Percentiles rank a stretch among this genome's conserved stretches.
Conservation (phyloP, 2,329 filamentous ascomycete genomes). For the Fusarium fujikuroi region DNA sequence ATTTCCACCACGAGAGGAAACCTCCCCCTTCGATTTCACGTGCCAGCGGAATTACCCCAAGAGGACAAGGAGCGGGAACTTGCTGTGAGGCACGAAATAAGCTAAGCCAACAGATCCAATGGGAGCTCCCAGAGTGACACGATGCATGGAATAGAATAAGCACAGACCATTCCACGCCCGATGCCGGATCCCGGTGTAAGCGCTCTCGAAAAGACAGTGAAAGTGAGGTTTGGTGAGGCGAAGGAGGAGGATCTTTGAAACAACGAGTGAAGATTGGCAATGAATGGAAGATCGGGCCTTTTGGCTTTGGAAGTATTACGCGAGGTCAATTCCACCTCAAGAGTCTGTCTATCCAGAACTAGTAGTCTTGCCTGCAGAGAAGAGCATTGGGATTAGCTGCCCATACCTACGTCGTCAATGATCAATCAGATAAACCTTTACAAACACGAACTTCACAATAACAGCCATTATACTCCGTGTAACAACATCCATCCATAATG, state of each 20-base stretch:
- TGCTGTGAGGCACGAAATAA: conserved; percentile 25
- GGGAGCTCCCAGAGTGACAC: neutral
- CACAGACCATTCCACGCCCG: conserved; percentile 15
- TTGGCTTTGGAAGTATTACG: conserved; percentile 7
- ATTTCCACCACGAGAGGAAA: conserved; percentile 3
- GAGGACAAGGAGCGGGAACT: conserved; percentile 8
- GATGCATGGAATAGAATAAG: conserved; percentile 5
- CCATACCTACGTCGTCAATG: neutral
- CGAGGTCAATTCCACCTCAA: neutral
- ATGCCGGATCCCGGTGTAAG: conserved; percentile 39
- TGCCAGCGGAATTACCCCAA: conserved; percentile 18
- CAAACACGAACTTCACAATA: neutral
- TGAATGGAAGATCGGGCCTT: conserved; percentile 4
- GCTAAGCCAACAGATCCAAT: conserved; percentile 30
- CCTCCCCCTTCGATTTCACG: conserved; percentile 32
- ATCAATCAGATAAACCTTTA: neutral
- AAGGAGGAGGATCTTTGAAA: conserved; percentile 1
- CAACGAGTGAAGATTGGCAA: neutral
- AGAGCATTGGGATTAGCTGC: neutral
- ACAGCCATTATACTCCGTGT: neutral
- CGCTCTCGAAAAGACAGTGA: neutral
- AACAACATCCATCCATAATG: neutral
- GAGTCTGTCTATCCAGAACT: neutral
- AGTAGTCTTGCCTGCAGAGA: neutral
- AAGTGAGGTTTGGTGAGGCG: neutral